Evolutionary conservation across 2,329 filamentous ascomycete genomes (phyloP).

Genomic region (Paecilomyces fulvus): DNA sequence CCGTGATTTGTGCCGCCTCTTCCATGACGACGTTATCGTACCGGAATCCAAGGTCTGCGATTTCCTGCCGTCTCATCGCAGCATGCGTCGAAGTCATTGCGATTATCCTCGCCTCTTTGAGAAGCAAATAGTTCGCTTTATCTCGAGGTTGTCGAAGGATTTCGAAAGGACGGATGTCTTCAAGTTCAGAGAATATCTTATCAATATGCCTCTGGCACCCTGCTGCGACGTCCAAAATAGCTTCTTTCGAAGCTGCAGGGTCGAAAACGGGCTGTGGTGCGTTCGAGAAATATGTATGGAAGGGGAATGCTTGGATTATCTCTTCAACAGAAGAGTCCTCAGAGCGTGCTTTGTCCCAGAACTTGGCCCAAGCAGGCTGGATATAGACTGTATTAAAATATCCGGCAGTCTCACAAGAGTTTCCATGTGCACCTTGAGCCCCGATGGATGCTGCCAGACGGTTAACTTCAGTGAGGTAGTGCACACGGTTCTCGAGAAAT

Average conservation of each 20-base stretch:
- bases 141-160: constrained; percentile 81
- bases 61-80: constrained; percentile 86
- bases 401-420: constrained; percentile 89
- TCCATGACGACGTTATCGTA: constrained; percentile 99
- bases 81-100: constrained; percentile 99
- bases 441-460: constrained; percentile 76
- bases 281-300: constrained; percentile 77
- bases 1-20: constrained; percentile 95
- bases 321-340: constrained; percentile 51
- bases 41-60: constrained; percentile 83
- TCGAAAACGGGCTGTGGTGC: constrained; percentile 82
- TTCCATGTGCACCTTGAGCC: constrained; percentile 88
- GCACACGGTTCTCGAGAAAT: constrained; percentile 78
- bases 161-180: constrained; percentile 91
- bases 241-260: constrained; percentile 53
- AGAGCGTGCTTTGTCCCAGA: constrained; percentile 56
- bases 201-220: constrained; percentile 85
- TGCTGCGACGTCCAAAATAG: constrained; percentile 64
- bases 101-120: constrained; percentile 92
- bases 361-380: constrained; percentile 79
- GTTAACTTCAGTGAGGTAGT: constrained; percentile 73
- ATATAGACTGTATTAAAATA: constrained; percentile 95
- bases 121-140: constrained; percentile 90
- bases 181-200: constrained; percentile 84
- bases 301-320: constrained; percentile 71